Conservation (phyloP, 2,329 filamentous ascomycete genomes). For the Colletotrichum sp. region DNA sequence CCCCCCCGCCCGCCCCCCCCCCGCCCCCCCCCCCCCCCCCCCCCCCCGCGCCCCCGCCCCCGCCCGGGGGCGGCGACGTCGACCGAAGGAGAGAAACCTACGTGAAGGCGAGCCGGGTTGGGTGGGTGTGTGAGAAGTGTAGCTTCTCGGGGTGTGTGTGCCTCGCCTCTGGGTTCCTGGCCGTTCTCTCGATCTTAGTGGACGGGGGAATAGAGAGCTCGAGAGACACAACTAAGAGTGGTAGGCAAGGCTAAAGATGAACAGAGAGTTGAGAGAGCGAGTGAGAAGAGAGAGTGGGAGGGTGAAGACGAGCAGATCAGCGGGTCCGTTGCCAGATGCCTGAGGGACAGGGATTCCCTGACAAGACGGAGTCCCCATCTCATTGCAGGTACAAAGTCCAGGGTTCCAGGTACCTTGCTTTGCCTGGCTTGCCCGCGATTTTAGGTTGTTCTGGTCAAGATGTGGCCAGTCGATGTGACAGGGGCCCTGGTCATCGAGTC, state of each 20-base stretch:
- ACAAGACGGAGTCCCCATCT: neutral
- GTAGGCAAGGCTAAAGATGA: slow-evolving; percentile 12
- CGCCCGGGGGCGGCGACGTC: slow-evolving; percentile 16
- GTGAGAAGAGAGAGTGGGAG: slow-evolving; percentile 10
- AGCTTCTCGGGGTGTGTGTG: slow-evolving; percentile 5
- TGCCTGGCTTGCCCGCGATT: slow-evolving; percentile 17
- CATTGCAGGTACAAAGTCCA: slow-evolving; percentile 14
- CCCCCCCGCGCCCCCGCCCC: no score
- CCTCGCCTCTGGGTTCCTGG: slow-evolving; percentile 5
- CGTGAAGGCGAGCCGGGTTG: slow-evolving; percentile 17
- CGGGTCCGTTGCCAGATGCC: slow-evolving; percentile 18
- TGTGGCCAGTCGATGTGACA: slow-evolving; percentile 15
- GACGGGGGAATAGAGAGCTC: slow-evolving; percentile 1
- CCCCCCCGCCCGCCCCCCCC: no score
- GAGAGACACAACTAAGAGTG: slow-evolving; percentile 1
- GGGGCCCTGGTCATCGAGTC: slow-evolving; percentile 3
- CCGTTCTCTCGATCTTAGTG: slow-evolving; percentile 14
- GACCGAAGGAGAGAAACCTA: slow-evolving; percentile 21
- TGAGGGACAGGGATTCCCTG: slow-evolving; percentile 11
- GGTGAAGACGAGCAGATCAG: slow-evolving; percentile 23
- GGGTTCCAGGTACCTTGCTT: slow-evolving; percentile 13
- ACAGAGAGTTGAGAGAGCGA: neutral
- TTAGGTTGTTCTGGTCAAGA: slow-evolving; percentile 21
- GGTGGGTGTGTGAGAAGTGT: slow-evolving; percentile 11
- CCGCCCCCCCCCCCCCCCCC: no score